Base-by-base conservation (phyloP, 192 early-diverging fungal species). In the Backusella luteola region DNA sequence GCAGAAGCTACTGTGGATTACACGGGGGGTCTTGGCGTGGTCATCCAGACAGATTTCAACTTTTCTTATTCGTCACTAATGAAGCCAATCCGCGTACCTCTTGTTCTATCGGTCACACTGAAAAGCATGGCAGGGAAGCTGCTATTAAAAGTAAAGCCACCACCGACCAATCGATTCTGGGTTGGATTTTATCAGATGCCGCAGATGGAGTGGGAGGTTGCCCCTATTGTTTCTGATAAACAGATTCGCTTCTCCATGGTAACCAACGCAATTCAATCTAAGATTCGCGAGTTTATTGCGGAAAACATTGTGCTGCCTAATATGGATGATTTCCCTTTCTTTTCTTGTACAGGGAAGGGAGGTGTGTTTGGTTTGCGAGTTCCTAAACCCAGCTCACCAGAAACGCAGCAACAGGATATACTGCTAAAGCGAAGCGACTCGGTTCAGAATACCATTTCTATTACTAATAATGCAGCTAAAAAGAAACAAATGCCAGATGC, bases 301-400 rank as follows among this genome's bases (percentile, higher is more conserved):
- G 90, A 91, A 75, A 91, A 90, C 35, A 84, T 97, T 76, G 92
- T 97, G 14, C 79, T 95, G 73, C 96, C 96, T 11, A 92, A 96
- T 73, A 92, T 97, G 90, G 96, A 97, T 76, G 94, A 96, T 77
- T 88, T 94, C 3, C 87, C 90, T 21, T 96, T 97, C 76, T 94
- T 90, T 77, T 85, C 88, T 32, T 82, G 88, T 0, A 72, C 84
- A 3, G 85, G 87, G 5, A 66, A 79, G 1, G 86, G 90, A 17
- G 91, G 86, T 1, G 85, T 93, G 36, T 85, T 93, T 77, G 90
- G 86, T 7, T 80, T 63, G 15, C 49, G 39, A n/a, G 26, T 63
- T 34, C 70, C 70, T 34, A 72, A 72, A 49, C 41, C 70, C 26
- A 72, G 41, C 39, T 29, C 56, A 29, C 12, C 23, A 63, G 12